These are phyloP conservation scores for Panaeolus papilionaceus DNA, from an alignment of 768 basidiomycete species.

Conservation along the genomic window DNA sequence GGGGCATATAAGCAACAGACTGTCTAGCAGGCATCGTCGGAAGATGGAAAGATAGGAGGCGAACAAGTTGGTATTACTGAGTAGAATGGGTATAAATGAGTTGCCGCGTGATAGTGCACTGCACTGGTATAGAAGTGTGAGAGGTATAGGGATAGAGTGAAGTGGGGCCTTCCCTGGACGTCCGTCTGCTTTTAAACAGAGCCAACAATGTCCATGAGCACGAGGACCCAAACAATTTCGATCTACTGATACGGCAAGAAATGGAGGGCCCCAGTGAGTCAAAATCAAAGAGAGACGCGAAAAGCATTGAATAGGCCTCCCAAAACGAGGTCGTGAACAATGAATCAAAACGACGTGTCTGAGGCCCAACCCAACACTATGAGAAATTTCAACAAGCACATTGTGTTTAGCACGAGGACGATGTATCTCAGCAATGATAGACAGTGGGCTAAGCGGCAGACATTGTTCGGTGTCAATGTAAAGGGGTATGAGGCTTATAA, in stretches of 20 bases:
- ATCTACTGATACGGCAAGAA: neutral
- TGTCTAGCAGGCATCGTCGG: constrained; percentile 1
- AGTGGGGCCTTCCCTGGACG: neutral
- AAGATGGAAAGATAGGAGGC: neutral
- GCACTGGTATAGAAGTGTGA: constrained; percentile 4
- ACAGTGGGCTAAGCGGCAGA: neutral
- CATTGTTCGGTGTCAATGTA: constrained; percentile 2
- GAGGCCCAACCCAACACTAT: neutral
- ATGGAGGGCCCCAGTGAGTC: constrained; percentile 1
- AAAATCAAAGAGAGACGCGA: constrained; percentile 9
- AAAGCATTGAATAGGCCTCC: neutral
- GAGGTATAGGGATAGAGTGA: neutral
- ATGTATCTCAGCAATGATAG: neutral
- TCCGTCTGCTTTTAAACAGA: constrained; percentile 9
- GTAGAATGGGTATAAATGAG: neutral
- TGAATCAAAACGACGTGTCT: constrained; percentile 6
- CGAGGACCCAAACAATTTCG: neutral
- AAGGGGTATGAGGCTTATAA: neutral
- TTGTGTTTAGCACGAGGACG: neutral
- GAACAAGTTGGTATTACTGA: neutral
- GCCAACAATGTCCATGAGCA: neutral
- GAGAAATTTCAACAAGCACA: neutral
- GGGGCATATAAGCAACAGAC: neutral
- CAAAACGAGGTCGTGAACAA: constrained; percentile 1
- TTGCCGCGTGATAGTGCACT: constrained; percentile 4